These are phyloP conservation scores for Neofusicoccum cordaticola DNA, from an alignment of 2,329 filamentous ascomycete species.

Conservation along the genomic window DNA sequence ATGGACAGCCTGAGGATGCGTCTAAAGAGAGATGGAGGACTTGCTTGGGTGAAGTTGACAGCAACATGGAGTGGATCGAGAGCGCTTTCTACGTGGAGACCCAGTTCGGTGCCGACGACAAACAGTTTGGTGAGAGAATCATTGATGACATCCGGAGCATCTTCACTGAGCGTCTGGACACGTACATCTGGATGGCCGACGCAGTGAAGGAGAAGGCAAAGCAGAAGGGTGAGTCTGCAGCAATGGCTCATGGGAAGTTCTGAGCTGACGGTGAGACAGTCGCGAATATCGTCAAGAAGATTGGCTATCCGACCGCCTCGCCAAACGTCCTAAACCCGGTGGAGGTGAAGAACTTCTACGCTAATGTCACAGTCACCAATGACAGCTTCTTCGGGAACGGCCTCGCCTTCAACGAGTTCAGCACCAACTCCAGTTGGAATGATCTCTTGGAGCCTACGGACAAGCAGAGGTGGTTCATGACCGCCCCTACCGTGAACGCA, in stretches of 20 bases:
- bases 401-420: constrained; percentile 51
- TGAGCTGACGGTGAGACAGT: constrained; percentile 34
- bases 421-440: constrained; percentile 53
- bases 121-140: constrained; percentile 65
- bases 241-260: not conserved
- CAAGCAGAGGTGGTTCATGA: constrained; percentile 60
- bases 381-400: constrained; percentile 58
- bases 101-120: constrained; percentile 64
- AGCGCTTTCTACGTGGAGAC: constrained; percentile 67
- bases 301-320: constrained; percentile 62
- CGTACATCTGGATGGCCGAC: constrained; percentile 63
- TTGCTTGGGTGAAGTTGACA: constrained; percentile 59
- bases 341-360: constrained; percentile 58
- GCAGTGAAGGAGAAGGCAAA: constrained; percentile 59
- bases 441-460: constrained; percentile 60
- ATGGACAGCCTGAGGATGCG: not conserved
- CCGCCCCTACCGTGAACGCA: constrained; percentile 58
- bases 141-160: constrained; percentile 68
- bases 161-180: constrained; percentile 60
- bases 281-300: constrained; percentile 65
- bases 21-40: constrained; percentile 61
- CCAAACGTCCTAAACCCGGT: constrained; percentile 61
- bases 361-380: constrained; percentile 49
- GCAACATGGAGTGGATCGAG: constrained; percentile 63
- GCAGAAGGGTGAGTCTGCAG: constrained; percentile 45